phyloP scores from a whole-genome alignment of 768 basidiomycete species.

The Trametes maxima region DNA sequence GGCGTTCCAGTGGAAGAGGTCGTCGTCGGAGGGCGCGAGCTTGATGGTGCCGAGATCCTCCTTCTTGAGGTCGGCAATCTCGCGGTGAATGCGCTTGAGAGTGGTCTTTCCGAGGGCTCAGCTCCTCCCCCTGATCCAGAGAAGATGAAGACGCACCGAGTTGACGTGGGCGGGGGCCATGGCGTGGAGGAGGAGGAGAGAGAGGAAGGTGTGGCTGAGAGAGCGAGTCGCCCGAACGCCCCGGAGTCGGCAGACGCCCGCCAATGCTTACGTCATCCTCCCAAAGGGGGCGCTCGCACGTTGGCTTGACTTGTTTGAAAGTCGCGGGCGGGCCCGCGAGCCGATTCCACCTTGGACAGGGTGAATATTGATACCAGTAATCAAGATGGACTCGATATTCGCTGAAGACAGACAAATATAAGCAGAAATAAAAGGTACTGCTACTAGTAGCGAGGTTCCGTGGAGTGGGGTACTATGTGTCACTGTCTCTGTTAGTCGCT shows the following conservation, averaged over 20 bases:
- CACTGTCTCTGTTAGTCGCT: too few species aligned
- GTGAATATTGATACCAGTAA: too few species aligned
- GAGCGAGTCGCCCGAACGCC: background rate
- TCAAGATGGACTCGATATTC: too few species aligned
- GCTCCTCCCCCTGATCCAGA: background rate
- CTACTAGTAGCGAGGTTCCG: too few species aligned
- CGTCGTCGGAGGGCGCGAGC: constrained; percentile 63
- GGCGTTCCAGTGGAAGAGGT: constrained; percentile 74
- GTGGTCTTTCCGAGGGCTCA: constrained; percentile 49
- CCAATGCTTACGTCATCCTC: background rate
- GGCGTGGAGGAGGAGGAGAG: background rate
- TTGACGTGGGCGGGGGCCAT: constrained; percentile 23
- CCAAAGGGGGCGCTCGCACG: background rate
- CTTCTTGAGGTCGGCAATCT: constrained; percentile 78
- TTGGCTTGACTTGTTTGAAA: too few species aligned
- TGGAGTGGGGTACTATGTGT: too few species aligned
- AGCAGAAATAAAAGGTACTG: too few species aligned
- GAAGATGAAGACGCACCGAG: background rate
- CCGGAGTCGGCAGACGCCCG: background rate
- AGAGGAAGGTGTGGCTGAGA: background rate
- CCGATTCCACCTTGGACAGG: too few species aligned
- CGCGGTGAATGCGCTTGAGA: constrained; percentile 81
- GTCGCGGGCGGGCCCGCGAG: too few species aligned
- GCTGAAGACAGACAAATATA: too few species aligned
- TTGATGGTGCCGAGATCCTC: constrained; percentile 79